phyloP scores from a whole-genome alignment of 2,329 filamentous ascomycete species.

The Xylariaceae sp. region DNA sequence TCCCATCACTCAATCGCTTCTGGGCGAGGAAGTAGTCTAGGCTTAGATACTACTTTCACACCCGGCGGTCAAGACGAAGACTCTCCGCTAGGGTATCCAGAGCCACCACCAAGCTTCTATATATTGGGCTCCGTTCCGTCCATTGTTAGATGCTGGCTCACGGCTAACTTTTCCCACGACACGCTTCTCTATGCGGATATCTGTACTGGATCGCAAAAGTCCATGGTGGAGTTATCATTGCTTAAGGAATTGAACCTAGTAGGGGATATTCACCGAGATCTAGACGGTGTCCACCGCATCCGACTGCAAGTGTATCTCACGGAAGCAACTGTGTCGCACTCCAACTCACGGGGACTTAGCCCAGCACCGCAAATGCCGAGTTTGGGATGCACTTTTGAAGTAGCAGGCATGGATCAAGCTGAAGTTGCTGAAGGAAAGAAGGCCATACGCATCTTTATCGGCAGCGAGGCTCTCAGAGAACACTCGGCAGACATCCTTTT shows the following conservation, averaged over 20 bases:
- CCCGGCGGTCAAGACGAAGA: constrained; percentile 58
- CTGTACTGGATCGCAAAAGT: constrained; percentile 86
- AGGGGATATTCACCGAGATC: constrained; percentile 58
- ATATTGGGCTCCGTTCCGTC: constrained; percentile 84
- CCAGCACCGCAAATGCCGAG: constrained; percentile 74
- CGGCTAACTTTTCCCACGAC: constrained; percentile 81
- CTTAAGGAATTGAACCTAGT: constrained; percentile 67
- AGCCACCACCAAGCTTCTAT: constrained; percentile 76
- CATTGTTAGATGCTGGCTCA: constrained; percentile 94
- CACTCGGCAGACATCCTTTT: constrained; percentile 89
- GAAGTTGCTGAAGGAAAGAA: constrained; percentile 48
- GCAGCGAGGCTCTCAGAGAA: constrained; percentile 77
- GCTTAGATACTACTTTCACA: constrained; percentile 67
- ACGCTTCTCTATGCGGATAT: constrained; percentile 86
- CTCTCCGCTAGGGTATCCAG: constrained; percentile 65
- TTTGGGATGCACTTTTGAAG: constrained; percentile 72
- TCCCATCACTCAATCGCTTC: constrained; percentile 66
- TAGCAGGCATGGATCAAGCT: constrained; percentile 54
- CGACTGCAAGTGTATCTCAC: constrained; percentile 82
- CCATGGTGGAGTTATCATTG: constrained; percentile 70
- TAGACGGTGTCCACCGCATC: constrained; percentile 62
- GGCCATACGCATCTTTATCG: constrained; percentile 77
- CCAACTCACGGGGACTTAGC: constrained; percentile 65
- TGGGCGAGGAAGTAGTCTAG: constrained; percentile 81
- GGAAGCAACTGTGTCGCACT: constrained; percentile 76